Evolutionary conservation across 73 alveolate genomes (phyloP), one percentile per base, ranked within the genome.

Genomic region (Paramecium sexaurelia): DNA sequence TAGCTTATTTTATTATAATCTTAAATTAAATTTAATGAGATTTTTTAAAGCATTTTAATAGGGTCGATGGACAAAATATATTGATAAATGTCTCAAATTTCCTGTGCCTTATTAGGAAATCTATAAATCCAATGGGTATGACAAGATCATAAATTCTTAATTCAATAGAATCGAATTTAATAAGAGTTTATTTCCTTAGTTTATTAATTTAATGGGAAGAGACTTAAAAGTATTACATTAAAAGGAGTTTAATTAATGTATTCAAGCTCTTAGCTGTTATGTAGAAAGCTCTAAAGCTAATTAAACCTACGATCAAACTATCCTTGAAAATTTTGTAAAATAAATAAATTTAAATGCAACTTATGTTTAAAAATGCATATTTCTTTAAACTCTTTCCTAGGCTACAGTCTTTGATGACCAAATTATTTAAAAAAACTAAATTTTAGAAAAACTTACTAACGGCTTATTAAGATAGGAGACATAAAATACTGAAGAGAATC

Each of bases 1-100:
- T 78, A 47, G 90, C 22, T 78, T 40, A 78, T 78, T 17, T 78
- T 73, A 78, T 20, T n/a, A 78, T 13, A 11, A 17, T 51, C 17
- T 51, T n/a, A 5, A 51, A 17, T 51, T 51, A 10, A 51, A 51
- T 51, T 71, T 33, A 71, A 71, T 71, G 86, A 71, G 35, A 37
- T 35, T 71, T 11, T 35, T 71, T 71, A 71, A 0, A 24, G 56
- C 86, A 1, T 71, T 71, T 36, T 71, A 61, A 11, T 35, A 19
- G 35, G 86, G 86, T n/a, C n/a, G n/a, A n/a, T n/a, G n/a, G 43
- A 61, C 47, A 9, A 61, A 32, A 32, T 61, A 61, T 8, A 26
- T 61, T 10, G 39, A 61, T 61, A 41, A 26, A 11, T 61, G 83
- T 6, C 39, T 29, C 17, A 61, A 26, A 8, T 26, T 45, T 7